Conservation (phyloP, 768 basidiomycete genomes). For the Floccularia luteovirens region DNA sequence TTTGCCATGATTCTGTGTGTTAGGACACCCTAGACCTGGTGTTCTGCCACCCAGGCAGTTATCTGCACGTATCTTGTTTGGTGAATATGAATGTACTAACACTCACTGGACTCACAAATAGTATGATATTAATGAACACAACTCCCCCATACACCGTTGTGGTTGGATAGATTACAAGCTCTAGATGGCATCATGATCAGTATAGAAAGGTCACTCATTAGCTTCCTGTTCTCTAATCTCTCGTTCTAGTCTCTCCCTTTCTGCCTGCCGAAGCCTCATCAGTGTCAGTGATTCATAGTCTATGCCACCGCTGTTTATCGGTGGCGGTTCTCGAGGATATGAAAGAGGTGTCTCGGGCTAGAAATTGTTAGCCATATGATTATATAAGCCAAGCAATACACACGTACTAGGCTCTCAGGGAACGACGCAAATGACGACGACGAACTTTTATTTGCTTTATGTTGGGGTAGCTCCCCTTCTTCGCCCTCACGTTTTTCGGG, state of each 20-base stretch:
- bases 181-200: too few relatives aligned
- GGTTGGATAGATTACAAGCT: too few relatives aligned
- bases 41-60: too few relatives aligned
- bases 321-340: slow-evolving; percentile 11
- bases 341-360: slow-evolving; percentile 9
- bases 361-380: slow-evolving; percentile 9
- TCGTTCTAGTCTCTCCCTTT: slow-evolving; percentile 66
- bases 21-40: too few relatives aligned
- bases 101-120: too few relatives aligned
- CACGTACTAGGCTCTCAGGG: slow-evolving; percentile 42
- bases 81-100: too few relatives aligned
- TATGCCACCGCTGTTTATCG: slow-evolving; percentile 24
- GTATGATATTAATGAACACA: too few relatives aligned
- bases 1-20: too few relatives aligned
- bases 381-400: slow-evolving; percentile 4
- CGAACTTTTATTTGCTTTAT: slow-evolving; percentile 16
- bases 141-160: too few relatives aligned
- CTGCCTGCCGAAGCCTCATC: slow-evolving; percentile 76
- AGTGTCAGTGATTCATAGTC: slow-evolving; percentile 79
- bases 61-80: too few relatives aligned
- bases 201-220: too few relatives aligned
- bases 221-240: slow-evolving; percentile 72
- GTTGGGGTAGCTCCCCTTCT: slow-evolving; percentile 20
- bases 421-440: slow-evolving; percentile 57
- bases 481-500: slow-evolving; percentile 4